Percentiles rank a stretch among this genome's conserved stretches.
Conservation (phyloP, 1,139 yeast genomes). For the Protomyces inundatus region DNA sequence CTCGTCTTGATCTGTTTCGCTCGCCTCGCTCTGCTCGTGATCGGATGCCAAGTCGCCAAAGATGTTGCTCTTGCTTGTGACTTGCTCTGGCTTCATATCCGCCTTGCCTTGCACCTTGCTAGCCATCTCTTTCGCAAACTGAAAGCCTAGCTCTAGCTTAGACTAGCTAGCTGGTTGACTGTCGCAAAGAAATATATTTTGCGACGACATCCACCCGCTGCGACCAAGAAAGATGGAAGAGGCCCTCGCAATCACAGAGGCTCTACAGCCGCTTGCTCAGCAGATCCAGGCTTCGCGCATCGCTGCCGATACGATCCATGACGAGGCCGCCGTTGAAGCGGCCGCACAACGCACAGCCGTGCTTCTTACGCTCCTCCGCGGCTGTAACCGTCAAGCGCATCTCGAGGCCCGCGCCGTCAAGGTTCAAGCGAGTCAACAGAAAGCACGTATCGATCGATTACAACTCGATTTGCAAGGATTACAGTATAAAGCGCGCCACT, state of each 20-base stretch:
- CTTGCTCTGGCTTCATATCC: conserved; percentile 23
- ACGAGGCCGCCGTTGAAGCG: background rate
- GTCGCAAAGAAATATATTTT: background rate
- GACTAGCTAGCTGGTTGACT: conserved; percentile 15
- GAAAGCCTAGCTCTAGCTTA: conserved; percentile 1
- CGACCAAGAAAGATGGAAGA: background rate
- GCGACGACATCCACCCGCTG: background rate
- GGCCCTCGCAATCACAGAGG: background rate
- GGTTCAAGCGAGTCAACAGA: conserved; percentile 33
- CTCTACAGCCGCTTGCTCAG: background rate
- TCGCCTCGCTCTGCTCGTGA: background rate
- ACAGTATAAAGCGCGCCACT: conserved; percentile 38
- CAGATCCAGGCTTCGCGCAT: background rate
- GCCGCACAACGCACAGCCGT: background rate
- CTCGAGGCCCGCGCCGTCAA: conserved; percentile 27
- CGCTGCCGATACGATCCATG: background rate
- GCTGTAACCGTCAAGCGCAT: background rate
- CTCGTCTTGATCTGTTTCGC: background rate
- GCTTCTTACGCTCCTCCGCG: background rate
- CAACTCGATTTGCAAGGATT: conserved; percentile 39
- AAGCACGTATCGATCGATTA: conserved; percentile 36
- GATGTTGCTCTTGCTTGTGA: conserved; percentile 4
- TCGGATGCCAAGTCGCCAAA: background rate
- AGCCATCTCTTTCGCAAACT: background rate
- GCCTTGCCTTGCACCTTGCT: background rate